Percentiles rank a stretch among this genome's conserved stretches.
Conservation (phyloP, 2,329 filamentous ascomycete species). For the Xylaria sp. region DNA sequence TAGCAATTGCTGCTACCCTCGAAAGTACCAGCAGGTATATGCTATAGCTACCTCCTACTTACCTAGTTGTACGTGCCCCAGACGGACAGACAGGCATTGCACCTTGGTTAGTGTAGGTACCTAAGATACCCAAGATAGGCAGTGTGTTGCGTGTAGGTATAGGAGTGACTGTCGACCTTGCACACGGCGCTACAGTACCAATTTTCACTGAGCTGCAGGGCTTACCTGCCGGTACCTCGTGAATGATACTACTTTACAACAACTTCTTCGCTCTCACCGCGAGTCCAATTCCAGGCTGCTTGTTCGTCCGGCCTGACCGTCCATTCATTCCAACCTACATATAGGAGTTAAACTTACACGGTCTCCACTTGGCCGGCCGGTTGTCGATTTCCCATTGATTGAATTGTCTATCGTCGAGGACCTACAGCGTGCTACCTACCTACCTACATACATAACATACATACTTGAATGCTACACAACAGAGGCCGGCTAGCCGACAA, state of each 20-base stretch:
- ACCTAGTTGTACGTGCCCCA: neutral
- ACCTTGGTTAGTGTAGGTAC: neutral
- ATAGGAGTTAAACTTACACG: neutral
- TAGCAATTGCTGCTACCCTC: neutral
- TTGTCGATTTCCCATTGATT: conserved; percentile 9
- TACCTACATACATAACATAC: neutral
- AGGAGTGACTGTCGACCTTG: neutral
- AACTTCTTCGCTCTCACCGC: conserved; percentile 17
- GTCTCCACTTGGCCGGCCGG: neutral
- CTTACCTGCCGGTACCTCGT: conserved; percentile 4
- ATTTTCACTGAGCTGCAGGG: neutral
- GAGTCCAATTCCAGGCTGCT: conserved; percentile 4
- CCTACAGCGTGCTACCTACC: neutral
- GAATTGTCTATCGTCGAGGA: neutral
- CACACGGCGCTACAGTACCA: too few species aligned
- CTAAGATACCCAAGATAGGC: too few species aligned
- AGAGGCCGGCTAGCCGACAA: conserved; percentile 5
- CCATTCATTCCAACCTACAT: too few species aligned
- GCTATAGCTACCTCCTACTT: too few species aligned
- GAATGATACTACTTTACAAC: neutral
- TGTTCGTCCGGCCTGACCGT: conserved; percentile 11
- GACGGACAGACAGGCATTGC: neutral
- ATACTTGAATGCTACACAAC: neutral
- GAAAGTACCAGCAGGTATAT: conserved; percentile 23
- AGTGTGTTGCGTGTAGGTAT: too few species aligned